Conservation (phyloP, 306 rosid species). For the Glycine tomentella region DNA sequence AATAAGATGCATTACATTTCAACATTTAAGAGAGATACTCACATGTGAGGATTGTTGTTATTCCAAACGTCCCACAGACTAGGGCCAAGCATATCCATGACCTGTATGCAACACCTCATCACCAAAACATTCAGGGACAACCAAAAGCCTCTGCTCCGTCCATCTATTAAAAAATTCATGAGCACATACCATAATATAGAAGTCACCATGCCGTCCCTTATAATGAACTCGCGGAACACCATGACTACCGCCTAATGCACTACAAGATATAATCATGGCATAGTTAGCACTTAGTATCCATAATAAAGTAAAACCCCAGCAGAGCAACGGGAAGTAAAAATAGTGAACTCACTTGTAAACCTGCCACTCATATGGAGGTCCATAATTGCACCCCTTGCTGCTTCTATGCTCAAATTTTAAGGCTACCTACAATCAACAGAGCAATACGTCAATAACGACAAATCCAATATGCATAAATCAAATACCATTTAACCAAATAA, state of each 20-base stretch:
- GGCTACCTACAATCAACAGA: constrained; percentile 71
- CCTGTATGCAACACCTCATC: constrained; percentile 54
- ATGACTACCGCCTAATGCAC: constrained; percentile 93
- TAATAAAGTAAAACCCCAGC: constrained; percentile 14
- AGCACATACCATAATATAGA: constrained; percentile 83
- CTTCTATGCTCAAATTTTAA: constrained; percentile 93
- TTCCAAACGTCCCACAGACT: constrained; percentile 98
- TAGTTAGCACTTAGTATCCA: constrained; percentile 22
- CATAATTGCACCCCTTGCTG: constrained; percentile 94
- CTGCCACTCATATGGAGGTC: constrained; percentile 97
- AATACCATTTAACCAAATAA: background rate
- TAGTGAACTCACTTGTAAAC: constrained; percentile 81
- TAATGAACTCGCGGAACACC: constrained; percentile 92
- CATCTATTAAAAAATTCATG: constrained; percentile 14
- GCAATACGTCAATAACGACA: background rate
- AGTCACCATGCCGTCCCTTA: constrained; percentile 95
- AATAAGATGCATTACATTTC: background rate
- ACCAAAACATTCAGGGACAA: constrained; percentile 22
- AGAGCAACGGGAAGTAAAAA: constrained; percentile 20
- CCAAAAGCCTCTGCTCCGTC: background rate
- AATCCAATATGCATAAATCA: background rate
- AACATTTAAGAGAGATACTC: constrained; percentile 48
- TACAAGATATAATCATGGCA: constrained; percentile 39
- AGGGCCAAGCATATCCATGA: constrained; percentile 95
- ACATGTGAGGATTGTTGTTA: constrained; percentile 77